Conservation (phyloP, 164 flowering plant genomes). For the Warburgia ugandensis region DNA sequence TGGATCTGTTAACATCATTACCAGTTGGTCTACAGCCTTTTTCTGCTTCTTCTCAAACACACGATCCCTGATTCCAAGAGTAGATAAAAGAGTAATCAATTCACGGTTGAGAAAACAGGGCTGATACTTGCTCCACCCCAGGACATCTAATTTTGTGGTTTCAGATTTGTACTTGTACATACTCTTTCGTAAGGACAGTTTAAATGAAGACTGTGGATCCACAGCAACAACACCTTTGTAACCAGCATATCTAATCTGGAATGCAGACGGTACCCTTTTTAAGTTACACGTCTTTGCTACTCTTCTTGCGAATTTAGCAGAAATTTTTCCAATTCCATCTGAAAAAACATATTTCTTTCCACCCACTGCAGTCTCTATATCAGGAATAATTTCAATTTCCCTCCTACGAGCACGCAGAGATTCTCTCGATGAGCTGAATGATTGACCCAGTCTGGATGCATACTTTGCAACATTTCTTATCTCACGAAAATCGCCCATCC, state of each 20-base stretch:
- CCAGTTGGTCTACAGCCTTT: constrained; percentile 52
- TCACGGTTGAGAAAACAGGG: constrained; percentile 88
- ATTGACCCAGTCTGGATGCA: constrained; percentile 91
- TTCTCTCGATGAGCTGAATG: constrained; percentile 81
- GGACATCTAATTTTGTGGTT: constrained; percentile 59
- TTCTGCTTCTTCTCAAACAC: constrained; percentile 65
- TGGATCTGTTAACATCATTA: constrained; percentile 50
- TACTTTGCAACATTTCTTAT: constrained; percentile 84
- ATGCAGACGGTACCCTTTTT: constrained; percentile 61
- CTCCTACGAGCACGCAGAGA: constrained; percentile 38
- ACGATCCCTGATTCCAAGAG: constrained; percentile 66
- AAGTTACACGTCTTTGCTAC: constrained; percentile 69
- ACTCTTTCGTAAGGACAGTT: constrained; percentile 63
- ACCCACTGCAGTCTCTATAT: constrained; percentile 24
- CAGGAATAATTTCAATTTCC: constrained; percentile 58
- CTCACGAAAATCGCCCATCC: constrained; percentile 76
- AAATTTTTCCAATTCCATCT: constrained; percentile 95
- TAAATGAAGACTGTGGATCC: constrained; percentile 50
- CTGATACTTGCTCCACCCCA: constrained; percentile 66
- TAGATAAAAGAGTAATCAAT: constrained; percentile 70
- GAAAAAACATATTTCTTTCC: constrained; percentile 52
- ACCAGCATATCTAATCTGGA: constrained; percentile 82
- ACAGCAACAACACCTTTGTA: constrained; percentile 93
- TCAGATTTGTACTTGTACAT: constrained; percentile 67
- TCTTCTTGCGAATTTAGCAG: constrained; percentile 51